Evolutionary conservation across 805 yeast genomes (phyloP).

Genomic region (Peterozyma toletana): DNA sequence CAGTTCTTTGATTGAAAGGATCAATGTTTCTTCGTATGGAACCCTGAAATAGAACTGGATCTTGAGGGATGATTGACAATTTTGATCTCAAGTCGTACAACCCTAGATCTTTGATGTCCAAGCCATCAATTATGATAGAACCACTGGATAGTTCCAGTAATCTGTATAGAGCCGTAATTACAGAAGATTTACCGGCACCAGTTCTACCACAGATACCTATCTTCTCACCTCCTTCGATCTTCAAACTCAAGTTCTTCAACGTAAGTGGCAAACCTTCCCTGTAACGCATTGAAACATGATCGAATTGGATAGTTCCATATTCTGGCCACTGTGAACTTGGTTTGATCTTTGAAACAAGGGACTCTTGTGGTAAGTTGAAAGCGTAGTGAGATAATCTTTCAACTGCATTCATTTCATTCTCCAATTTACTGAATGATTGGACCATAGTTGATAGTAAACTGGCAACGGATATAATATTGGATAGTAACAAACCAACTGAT

Average conservation of each 20-base stretch:
- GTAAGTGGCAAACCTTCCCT: constrained; percentile 61
- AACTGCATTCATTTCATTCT: constrained; percentile 52
- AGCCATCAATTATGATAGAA: constrained; percentile 57
- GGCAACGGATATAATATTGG: constrained; percentile 52
- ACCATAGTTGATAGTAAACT: constrained; percentile 44
- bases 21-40: constrained; percentile 70
- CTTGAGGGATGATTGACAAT: constrained; percentile 81
- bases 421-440: constrained; percentile 38
- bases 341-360: constrained; percentile 37
- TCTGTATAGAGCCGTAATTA: constrained; percentile 66
- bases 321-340: constrained; percentile 56
- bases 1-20: constrained; percentile 55
- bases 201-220: constrained; percentile 65
- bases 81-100: constrained; percentile 59
- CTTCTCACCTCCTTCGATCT: constrained; percentile 44
- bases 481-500: constrained; percentile 54
- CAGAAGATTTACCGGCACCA: constrained; percentile 70
- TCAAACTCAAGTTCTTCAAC: constrained; percentile 44
- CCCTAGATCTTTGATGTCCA: constrained; percentile 59
- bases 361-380: constrained; percentile 50
- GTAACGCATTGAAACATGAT: constrained; percentile 51
- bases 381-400: constrained; percentile 61
- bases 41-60: constrained; percentile 79
- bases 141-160: constrained; percentile 46
- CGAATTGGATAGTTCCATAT: constrained; percentile 50